Conservation (phyloP, 768 basidiomycete genomes). For the Candolleomyces eurysporus region DNA sequence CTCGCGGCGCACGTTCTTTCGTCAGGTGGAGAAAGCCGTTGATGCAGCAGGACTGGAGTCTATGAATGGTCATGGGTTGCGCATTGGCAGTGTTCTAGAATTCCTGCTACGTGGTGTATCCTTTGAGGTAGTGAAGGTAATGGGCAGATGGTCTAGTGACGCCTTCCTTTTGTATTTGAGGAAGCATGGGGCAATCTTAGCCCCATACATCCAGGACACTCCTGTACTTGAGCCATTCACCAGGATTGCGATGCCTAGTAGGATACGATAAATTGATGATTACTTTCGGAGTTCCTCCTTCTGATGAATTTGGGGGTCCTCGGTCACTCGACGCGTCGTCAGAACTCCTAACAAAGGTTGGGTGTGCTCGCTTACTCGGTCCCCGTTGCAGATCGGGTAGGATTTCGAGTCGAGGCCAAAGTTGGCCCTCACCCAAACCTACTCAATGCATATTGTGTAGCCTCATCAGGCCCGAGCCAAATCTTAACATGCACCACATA, state of each 20-base stretch:
- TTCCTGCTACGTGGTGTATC: conserved; percentile 32
- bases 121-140: conserved; percentile 32
- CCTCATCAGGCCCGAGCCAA: too few relatives aligned
- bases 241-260: background rate
- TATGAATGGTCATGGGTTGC: conserved; percentile 23
- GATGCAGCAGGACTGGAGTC: conserved; percentile 3
- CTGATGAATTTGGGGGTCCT: background rate
- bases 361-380: background rate
- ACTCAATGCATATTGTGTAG: too few relatives aligned
- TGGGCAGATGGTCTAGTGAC: conserved; percentile 23
- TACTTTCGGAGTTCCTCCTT: background rate
- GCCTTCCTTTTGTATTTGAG: conserved; percentile 11
- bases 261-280: background rate
- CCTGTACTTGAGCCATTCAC: background rate
- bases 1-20: conserved; percentile 20
- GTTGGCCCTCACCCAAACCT: background rate
- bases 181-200: conserved; percentile 10
- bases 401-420: background rate
- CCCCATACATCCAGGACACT: conserved; percentile 11
- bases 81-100: conserved; percentile 27
- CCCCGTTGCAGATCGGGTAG: background rate
- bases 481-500: too few relatives aligned
- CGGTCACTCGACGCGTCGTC: background rate
- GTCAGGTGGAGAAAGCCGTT: conserved; percentile 12
- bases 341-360: background rate